Conservation (phyloP, 139 green algal genomes). For the Coccomyxa sp. region DNA sequence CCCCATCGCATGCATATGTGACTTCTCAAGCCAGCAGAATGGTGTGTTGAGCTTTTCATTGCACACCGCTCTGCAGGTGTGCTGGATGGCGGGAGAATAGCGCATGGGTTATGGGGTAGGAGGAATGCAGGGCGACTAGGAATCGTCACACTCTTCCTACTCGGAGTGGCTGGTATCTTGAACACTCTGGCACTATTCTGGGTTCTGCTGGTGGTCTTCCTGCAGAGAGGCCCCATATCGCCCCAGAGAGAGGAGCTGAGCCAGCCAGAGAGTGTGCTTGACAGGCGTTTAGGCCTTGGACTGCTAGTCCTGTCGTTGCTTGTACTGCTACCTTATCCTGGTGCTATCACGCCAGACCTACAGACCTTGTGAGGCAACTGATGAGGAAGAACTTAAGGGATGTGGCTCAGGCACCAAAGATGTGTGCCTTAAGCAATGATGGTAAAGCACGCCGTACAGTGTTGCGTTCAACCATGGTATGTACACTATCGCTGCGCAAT, state of each 20-base stretch:
- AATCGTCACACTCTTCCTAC: constrained; percentile 44
- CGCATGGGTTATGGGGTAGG: constrained; percentile 41
- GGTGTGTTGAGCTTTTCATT: no score
- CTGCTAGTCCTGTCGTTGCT: constrained; percentile 58
- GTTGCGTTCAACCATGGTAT: no score
- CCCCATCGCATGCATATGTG: no score
- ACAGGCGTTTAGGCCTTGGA: constrained; percentile 18
- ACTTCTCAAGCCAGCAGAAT: no score
- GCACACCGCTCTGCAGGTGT: constrained; percentile 36
- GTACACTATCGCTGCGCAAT: no score
- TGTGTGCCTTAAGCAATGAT: no score
- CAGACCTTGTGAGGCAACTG: no score
- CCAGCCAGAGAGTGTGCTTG: neutral
- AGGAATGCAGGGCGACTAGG: constrained; percentile 38
- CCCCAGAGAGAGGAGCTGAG: constrained; percentile 50
- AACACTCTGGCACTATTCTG: constrained; percentile 72
- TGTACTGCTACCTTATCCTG: constrained; percentile 65
- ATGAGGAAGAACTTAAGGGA: no score
- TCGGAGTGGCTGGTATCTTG: constrained; percentile 52
- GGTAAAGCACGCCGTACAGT: no score
- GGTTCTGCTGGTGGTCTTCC: constrained; percentile 68
- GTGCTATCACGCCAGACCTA: constrained; percentile 6
- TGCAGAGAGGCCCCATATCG: constrained; percentile 68
- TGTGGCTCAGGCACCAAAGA: no score
- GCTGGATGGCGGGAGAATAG: constrained; percentile 69